Evolutionary conservation across 2,329 filamentous ascomycete species (phyloP).

Genomic region (Septoria petroselini): DNA sequence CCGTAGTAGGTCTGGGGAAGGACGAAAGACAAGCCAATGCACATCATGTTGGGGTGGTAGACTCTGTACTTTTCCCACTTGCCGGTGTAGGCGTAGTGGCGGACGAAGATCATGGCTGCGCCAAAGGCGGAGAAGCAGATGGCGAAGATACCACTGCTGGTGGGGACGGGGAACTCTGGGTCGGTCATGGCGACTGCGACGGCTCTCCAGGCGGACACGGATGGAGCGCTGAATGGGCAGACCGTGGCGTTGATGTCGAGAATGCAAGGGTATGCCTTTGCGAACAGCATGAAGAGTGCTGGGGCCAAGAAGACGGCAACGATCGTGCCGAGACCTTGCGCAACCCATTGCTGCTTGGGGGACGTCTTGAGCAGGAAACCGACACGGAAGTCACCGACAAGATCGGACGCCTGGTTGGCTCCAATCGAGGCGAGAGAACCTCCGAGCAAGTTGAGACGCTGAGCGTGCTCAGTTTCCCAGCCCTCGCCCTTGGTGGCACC

Average conservation of each 20-base stretch:
- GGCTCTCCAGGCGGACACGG: conserved; percentile 64
- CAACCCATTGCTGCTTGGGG: conserved; percentile 64
- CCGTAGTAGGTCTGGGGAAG: conserved; percentile 57
- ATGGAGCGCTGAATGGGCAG: conserved; percentile 62
- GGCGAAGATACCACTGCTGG: conserved; percentile 56
- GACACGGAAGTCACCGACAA: conserved; percentile 64
- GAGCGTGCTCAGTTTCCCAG: conserved; percentile 52
- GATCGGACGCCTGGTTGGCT: conserved; percentile 45
- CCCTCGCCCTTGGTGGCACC: conserved; percentile 58
- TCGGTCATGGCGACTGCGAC: conserved; percentile 62
- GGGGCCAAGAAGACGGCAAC: conserved; percentile 66
- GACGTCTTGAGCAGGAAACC: conserved; percentile 65
- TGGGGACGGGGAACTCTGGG: conserved; percentile 55
- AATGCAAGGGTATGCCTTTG: conserved; percentile 66
- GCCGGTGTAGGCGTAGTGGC: conserved; percentile 56
- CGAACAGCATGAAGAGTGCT: conserved; percentile 65
- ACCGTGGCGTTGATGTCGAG: conserved; percentile 47
- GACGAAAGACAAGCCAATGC: conserved; percentile 57
- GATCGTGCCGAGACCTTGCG: conserved; percentile 60
- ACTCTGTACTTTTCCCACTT: conserved; percentile 53
- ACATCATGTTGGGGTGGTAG: conserved; percentile 61
- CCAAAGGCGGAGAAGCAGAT: conserved; percentile 55
- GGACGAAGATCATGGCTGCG: conserved; percentile 51
- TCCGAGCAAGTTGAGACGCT: conserved; percentile 64
- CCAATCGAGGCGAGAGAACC: conserved; percentile 48